Evolutionary conservation across 148 eudicot genomes (phyloP), one percentile per base, ranked within the genome.

Genomic region (Vaccinium myrtillus): DNA sequence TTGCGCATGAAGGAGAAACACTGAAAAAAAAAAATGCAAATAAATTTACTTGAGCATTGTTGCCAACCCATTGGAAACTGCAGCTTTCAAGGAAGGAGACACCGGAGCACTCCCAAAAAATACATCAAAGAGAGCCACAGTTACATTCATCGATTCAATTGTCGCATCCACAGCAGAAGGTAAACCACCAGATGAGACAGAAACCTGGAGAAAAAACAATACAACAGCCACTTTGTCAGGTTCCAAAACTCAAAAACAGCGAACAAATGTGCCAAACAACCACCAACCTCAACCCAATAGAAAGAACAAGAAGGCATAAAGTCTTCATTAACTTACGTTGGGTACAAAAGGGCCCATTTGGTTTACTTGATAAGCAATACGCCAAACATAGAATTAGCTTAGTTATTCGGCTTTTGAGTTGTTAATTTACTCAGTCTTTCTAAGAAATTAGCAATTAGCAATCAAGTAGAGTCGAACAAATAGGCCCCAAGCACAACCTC

Each of bases 31-130:
- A 15, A 32, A 51, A 50, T 27, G 84, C 30, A 32, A 73, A 21
- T 13, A 19, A 23, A 48, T 75, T 86, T 82, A 90, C 87, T 89
- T 87, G 85, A 94, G 94, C 49, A 85, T 50, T 54, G 89, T 83
- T 49, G 91, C 90, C 87, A 97, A 91, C 48, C 93, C 94, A 49
- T 67, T 87, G 74, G 93, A 85, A 43, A 90, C 93, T 18, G 99
- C 95, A 84, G 90, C 85, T 91, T 95, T 97, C 86, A 97, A 86
- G 48, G 98, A 85, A 67, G 98, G 98, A 83, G 98, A 95, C 81
- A 97, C 98, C 13, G 99, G 90, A 82, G 90, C 88, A 54, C 87
- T 88, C 69, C 99, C 99, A 49, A 94, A 90, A 84, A 94, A 95
- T 67, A 97, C 98, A 83, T 95, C 91, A 63, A 93, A 95, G 36